Base-by-base conservation (phyloP, 2,329 filamentous ascomycete species). In the Diaporthe nobilis region DNA sequence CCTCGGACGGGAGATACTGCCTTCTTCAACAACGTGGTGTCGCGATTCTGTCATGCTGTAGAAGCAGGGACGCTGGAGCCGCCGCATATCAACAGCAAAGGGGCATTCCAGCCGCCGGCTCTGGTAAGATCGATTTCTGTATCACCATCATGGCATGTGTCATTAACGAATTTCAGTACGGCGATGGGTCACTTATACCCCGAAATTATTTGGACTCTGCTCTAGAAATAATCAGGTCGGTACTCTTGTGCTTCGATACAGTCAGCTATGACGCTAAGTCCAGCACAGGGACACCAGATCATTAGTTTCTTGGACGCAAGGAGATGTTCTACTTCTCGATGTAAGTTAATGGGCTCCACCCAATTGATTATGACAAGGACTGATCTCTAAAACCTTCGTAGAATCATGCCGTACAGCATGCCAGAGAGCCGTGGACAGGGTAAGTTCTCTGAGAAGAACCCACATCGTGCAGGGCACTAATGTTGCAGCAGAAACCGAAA, bases 11-110 rank as follows among this genome's bases (percentile, higher is more conserved):
- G 61, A 8, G 42, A 65, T 1, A 65, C 61, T 49, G 61, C 61
- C 25, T 65, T 65, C 61, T 65, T 65, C 61, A 65, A 65, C 42
- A 65, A 65, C 20, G 20, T 65, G 3, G 61, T 65, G 17, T 65
- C 61, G 20, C 42, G 61, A 9, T 65, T 65, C 42, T 65, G 61
- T 20, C 42, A 65, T 15, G 61, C 61, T 12, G 61, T 65, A 10
- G 42, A 65, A 65, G 25, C 61, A n/a, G 61, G 61, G 2, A 65
- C 61, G 20, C 17, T 65, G 25, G 61, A 47, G 8, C 42, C 61
- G 44, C 61, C 61, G 12, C 61, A 65, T 5, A 34, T 65, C 17
- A 49, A 49, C 25, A 34, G 20, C 8, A 37, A 65, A n/a, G 61
- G 61, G 9, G 8, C 25, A 12, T 65, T 65, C 25, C 61, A 65